Evolutionary conservation across 78 protist species (phyloP).

Genomic region (Trichosphaerium sp.): DNA sequence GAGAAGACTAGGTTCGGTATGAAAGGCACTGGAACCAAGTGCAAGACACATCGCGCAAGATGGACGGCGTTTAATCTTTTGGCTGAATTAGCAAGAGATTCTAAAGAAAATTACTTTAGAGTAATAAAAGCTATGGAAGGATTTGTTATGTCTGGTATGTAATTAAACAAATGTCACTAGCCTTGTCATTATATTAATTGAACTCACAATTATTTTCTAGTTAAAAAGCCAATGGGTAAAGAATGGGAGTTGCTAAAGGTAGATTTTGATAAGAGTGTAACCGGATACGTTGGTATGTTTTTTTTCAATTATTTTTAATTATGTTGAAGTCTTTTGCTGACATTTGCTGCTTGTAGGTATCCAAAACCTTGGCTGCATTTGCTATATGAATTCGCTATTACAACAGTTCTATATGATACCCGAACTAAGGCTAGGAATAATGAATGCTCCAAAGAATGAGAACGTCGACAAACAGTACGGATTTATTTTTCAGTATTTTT

Average conservation of each 20-base stretch:
- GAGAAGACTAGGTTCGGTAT: conserved; percentile 39
- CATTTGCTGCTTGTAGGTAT: too few relatives aligned
- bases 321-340: too few relatives aligned
- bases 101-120: not conserved
- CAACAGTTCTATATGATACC: conserved; percentile 34
- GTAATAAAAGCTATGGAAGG: too few relatives aligned
- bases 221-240: too few relatives aligned
- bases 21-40: conserved; percentile 45
- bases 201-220: too few relatives aligned
- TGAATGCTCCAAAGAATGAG: not conserved
- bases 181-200: too few relatives aligned
- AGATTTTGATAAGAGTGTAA: conserved; percentile 35
- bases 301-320: too few relatives aligned
- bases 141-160: not conserved
- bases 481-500: too few relatives aligned
- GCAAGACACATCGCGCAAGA: conserved; percentile 29
- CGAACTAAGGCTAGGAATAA: not conserved
- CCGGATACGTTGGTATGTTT: conserved; percentile 71
- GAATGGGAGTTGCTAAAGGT: conserved; percentile 41
- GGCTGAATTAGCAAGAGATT: conserved; percentile 15
- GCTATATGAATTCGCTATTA: conserved; percentile 35
- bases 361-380: conserved; percentile 33
- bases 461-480: not conserved
- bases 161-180: too few relatives aligned
- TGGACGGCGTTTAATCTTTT: conserved; percentile 31